Conservation (phyloP, 768 basidiomycete species). For the Hericium coralloides region DNA sequence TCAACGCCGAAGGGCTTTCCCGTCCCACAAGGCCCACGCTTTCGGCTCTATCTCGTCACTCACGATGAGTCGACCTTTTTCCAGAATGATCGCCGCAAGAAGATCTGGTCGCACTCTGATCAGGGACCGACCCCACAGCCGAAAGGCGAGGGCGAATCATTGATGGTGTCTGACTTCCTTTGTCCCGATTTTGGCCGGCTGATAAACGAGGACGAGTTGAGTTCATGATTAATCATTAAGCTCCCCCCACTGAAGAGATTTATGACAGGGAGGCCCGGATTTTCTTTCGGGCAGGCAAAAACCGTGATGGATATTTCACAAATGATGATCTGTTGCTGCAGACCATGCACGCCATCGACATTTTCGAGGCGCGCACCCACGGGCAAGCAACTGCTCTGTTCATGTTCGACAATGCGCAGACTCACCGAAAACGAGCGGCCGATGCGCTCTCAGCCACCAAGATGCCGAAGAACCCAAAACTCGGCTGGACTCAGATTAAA, state of each 20-base stretch:
- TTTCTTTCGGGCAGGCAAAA: conserved; percentile 24
- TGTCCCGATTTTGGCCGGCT: conserved; percentile 23
- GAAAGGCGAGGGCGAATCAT: conserved; percentile 18
- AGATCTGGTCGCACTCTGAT: conserved; percentile 17
- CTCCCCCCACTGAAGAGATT: neutral
- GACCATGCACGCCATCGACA: no score
- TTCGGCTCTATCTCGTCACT: conserved; percentile 16
- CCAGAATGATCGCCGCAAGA: conserved; percentile 24
- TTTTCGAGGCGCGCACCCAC: conserved; percentile 22
- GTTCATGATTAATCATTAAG: neutral
- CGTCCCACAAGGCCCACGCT: conserved; percentile 10
- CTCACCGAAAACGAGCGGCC: conserved; percentile 18
- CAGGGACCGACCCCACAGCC: no score
- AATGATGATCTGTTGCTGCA: no score
- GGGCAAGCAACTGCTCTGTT: conserved; percentile 18
- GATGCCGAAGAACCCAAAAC: neutral
- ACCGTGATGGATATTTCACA: no score
- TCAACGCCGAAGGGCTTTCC: conserved; percentile 12
- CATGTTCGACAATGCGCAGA: conserved; percentile 23
- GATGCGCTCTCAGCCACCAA: conserved; percentile 1
- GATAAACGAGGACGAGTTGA: conserved; percentile 12
- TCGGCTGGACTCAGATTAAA: neutral
- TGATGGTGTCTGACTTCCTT: conserved; percentile 24
- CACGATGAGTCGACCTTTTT: conserved; percentile 36
- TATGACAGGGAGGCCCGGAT: conserved; percentile 12